Conservation (phyloP, 352 stramenopile genomes). For the Globisporangium cederbergense region DNA sequence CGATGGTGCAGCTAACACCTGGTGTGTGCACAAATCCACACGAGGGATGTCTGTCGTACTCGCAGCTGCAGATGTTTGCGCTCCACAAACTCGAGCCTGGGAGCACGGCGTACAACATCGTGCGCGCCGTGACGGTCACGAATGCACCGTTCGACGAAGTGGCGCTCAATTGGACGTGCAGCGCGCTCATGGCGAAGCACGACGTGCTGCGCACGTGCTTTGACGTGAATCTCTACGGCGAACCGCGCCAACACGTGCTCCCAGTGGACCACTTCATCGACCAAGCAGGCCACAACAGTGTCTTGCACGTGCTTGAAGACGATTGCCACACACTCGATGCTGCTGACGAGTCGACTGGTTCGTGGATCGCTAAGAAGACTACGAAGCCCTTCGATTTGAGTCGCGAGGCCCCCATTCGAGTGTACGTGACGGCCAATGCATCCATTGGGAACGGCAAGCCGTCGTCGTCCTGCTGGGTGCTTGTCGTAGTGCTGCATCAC, state of each 20-base stretch:
- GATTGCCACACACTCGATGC: background rate
- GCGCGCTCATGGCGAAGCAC: constrained; percentile 36
- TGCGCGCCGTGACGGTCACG: constrained; percentile 28
- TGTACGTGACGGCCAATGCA: constrained; percentile 24
- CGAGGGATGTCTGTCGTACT: constrained; percentile 32
- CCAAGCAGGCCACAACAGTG: constrained; percentile 8
- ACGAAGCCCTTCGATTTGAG: constrained; percentile 37
- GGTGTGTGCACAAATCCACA: constrained; percentile 4
- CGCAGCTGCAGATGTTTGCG: constrained; percentile 59
- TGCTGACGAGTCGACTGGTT: constrained; percentile 4
- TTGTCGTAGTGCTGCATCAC: constrained; percentile 47
- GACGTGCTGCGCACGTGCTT: constrained; percentile 48
- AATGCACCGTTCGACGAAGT: constrained; percentile 14
- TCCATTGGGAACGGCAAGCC: background rate
- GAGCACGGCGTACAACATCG: constrained; percentile 55
- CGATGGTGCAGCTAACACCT: constrained; percentile 8
- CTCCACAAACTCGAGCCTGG: constrained; percentile 36
- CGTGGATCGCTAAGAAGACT: constrained; percentile 22
- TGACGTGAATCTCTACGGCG: constrained; percentile 20
- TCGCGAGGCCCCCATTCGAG: constrained; percentile 31
- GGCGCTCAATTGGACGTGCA: constrained; percentile 24
- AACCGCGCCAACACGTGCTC: constrained; percentile 32
- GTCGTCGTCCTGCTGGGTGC: constrained; percentile 19
- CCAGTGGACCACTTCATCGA: constrained; percentile 19
- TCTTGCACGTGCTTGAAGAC: background rate